Percentiles rank a stretch among this genome's conserved stretches.
phyloP scores from a whole-genome alignment of 805 yeast species.

The Dipodascus geniculatus region DNA sequence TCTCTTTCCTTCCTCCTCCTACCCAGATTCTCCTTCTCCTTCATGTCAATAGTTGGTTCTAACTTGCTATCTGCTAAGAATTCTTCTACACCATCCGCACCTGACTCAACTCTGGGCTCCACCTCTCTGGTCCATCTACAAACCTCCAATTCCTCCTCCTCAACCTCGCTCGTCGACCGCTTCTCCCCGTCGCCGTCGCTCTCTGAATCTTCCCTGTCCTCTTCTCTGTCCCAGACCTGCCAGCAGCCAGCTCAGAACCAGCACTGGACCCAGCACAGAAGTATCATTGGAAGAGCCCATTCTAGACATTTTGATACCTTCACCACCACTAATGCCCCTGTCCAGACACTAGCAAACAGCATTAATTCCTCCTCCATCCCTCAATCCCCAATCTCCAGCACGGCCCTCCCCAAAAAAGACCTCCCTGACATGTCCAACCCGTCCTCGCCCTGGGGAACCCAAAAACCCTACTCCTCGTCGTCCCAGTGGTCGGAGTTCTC shows the following conservation, averaged over 20 bases:
- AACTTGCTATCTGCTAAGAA: not conserved
- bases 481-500: not conserved
- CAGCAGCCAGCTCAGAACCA: not conserved
- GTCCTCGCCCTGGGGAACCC: not conserved
- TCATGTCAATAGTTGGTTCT: not conserved
- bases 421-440: not conserved
- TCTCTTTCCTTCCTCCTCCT: not conserved
- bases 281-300: constrained; percentile 10
- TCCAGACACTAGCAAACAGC: not conserved
- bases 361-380: not conserved
- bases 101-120: not conserved
- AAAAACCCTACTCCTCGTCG: not conserved
- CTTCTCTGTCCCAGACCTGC: not conserved
- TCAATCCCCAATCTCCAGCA: not conserved
- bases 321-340: constrained; percentile 1
- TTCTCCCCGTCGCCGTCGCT: not conserved
- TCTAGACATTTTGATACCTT: constrained; percentile 18
- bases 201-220: not conserved
- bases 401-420: not conserved
- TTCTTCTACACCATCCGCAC: not conserved
- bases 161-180: not conserved
- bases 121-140: not conserved
- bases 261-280: not conserved
- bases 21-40: no score
- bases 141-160: not conserved